Conservation (phyloP, 345 rosid genomes). For the Salix caprea region DNA sequence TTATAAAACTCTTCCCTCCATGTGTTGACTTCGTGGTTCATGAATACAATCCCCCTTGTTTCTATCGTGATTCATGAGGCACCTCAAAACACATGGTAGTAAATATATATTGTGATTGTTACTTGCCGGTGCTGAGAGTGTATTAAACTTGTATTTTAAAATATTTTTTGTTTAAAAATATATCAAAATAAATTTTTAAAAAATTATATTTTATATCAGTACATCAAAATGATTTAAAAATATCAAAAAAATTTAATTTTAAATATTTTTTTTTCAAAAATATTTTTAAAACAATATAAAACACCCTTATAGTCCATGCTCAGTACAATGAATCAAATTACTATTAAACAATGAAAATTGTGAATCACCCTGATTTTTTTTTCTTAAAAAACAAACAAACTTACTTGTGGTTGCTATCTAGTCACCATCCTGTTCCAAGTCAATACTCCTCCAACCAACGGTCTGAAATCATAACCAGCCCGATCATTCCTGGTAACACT, state of each 20-base stretch:
- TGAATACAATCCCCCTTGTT: neutral
- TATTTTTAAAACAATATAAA: too few species aligned
- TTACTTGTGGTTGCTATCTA: neutral
- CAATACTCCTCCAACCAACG: slow-evolving; percentile 8
- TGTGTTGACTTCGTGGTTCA: slow-evolving; percentile 11
- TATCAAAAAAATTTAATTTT: too few species aligned
- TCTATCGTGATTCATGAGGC: neutral
- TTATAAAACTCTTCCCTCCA: neutral
- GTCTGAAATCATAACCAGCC: neutral
- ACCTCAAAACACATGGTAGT: neutral
- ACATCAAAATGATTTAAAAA: too few species aligned
- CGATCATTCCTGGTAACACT: neutral
- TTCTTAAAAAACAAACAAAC: neutral
- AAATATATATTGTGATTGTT: neutral
- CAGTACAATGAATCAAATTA: too few species aligned
- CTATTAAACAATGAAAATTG: neutral
- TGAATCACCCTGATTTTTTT: neutral
- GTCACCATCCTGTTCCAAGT: slow-evolving; percentile 18
- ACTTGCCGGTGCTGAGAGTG: too few species aligned
- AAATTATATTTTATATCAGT: too few species aligned
- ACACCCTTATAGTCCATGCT: too few species aligned
- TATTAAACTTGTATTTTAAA: too few species aligned
- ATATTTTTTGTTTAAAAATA: too few species aligned
- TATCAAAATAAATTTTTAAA: too few species aligned
- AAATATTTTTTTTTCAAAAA: too few species aligned